Evolutionary conservation across 1,284 basidiomycete species (phyloP), one percentile per base, ranked within the genome.

Genomic region (Malassezia slooffiae): DNA sequence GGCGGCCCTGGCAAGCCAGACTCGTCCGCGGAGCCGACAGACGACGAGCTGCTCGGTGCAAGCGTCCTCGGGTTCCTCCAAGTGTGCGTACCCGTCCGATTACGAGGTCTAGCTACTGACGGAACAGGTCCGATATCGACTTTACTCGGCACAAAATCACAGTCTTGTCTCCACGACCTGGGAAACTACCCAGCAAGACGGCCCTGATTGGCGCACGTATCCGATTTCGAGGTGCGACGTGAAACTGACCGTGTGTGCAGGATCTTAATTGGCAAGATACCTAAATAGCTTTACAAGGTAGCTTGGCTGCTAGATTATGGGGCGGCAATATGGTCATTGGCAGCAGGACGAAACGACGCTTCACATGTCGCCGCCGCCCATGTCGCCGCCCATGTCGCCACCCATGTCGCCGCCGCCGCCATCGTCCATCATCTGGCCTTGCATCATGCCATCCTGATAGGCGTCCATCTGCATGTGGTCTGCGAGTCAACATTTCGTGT

Each of bases 41-140:
- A 60, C 32, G 49, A 53, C 33, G 60, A 60, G 32, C 52, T 69
- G 20, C 43, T 63, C 32, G 60, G 62, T 12, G 51, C 58, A 2
- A 52, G 53, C 28, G 50, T 69, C 9, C 33, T 64, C 13, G 66
- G 66, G 4, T 62, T 67, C 22, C 42, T 67, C 7, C 64, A 65
- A 41, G 55, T 69, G 36, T 58, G 36, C 41, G 57, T 57, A 16
- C 13, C 12, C 10, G 10, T 1, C n/a, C n/a, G n/a, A n/a, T 33
- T 17, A 21, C 29, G 17, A n/a, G 15, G 20, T 17, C 27, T n/a
- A n/a, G n/a, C n/a, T 27, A 26, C 35, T 41, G 5, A 30, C 23
- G 15, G 3, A n/a, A 15, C 41, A 59, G 57, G 4, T 57, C 61
- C 3, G 52, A 60, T n/a, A 59, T 69, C 33, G 66, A 69, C 33